Conservation (phyloP, 768 basidiomycete species). For the Hirschioporus abietinus region DNA sequence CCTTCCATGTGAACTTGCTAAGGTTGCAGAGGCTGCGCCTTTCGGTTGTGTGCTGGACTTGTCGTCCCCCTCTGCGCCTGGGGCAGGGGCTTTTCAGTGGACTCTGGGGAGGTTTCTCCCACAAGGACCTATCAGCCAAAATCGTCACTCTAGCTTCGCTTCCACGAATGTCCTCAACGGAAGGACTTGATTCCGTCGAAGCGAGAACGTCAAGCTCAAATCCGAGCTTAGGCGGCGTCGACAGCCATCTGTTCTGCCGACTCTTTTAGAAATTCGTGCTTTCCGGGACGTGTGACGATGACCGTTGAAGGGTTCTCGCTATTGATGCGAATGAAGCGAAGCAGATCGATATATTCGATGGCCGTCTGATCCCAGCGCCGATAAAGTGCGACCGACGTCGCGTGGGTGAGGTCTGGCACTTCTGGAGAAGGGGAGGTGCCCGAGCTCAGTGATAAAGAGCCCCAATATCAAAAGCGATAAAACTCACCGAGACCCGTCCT, state of each 20-base stretch:
- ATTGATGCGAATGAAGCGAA: slow-evolving; percentile 74
- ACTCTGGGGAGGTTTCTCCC: too few species aligned
- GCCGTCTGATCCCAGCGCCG: slow-evolving; percentile 77
- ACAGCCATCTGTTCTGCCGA: slow-evolving; percentile 1
- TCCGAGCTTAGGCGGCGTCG: background rate
- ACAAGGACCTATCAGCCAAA: too few species aligned
- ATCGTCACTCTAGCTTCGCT: too few species aligned
- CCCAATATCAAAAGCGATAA: slow-evolving; percentile 2
- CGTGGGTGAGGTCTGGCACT: slow-evolving; percentile 73
- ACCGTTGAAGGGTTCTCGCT: slow-evolving; percentile 42
- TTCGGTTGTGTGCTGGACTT: too few species aligned
- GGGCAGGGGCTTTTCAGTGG: too few species aligned
- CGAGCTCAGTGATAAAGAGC: slow-evolving; percentile 8
- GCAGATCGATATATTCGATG: slow-evolving; percentile 58
- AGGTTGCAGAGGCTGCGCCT: too few species aligned
- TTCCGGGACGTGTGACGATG: slow-evolving; percentile 57
- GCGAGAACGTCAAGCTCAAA: background rate
- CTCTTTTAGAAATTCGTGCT: slow-evolving; percentile 29
- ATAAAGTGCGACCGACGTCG: slow-evolving; percentile 63
- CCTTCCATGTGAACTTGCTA: too few species aligned
- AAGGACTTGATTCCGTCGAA: background rate
- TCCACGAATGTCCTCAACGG: background rate
- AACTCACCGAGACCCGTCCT: slow-evolving; percentile 72
- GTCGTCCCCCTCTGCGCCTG: too few species aligned
- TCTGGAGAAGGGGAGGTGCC: slow-evolving; percentile 37